These are phyloP conservation scores for Quercus variabilis DNA, from an alignment of 306 rosid genomes.

Conservation along the genomic window DNA sequence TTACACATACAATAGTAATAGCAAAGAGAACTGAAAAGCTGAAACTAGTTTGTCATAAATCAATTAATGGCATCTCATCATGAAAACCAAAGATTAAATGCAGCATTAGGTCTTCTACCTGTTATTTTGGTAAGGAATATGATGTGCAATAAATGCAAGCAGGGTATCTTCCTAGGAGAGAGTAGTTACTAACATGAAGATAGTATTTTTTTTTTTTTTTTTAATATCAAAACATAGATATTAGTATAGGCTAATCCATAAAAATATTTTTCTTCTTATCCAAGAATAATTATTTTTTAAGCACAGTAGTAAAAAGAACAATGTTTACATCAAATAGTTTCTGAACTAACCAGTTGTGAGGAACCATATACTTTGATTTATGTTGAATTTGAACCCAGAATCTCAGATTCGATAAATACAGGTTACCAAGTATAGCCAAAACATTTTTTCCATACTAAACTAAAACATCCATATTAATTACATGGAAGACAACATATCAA, in stretches of 20 bases:
- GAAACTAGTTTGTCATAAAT: neutral
- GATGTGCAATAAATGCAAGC: neutral
- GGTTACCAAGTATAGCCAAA: neutral
- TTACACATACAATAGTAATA: constrained; percentile 12
- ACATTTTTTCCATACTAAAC: neutral
- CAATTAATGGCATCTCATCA: neutral
- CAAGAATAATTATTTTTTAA: neutral
- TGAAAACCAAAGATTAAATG: neutral
- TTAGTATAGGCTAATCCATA: no score
- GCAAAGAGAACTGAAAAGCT: constrained; percentile 8
- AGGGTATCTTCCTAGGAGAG: neutral
- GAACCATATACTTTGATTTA: neutral
- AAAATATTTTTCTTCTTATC: neutral
- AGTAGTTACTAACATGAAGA: neutral
- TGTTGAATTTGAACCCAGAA: neutral
- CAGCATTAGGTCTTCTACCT: neutral
- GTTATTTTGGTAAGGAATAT: neutral
- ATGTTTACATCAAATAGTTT: neutral
- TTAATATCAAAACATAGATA: neutral
- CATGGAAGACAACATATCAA: neutral
- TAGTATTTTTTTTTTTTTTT: neutral
- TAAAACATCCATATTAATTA: neutral
- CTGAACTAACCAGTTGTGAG: neutral
- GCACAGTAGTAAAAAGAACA: neutral
- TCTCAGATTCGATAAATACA: neutral